Base-by-base conservation (phyloP, 1,284 basidiomycete species). In the Leucoagaricus sp. region DNA sequence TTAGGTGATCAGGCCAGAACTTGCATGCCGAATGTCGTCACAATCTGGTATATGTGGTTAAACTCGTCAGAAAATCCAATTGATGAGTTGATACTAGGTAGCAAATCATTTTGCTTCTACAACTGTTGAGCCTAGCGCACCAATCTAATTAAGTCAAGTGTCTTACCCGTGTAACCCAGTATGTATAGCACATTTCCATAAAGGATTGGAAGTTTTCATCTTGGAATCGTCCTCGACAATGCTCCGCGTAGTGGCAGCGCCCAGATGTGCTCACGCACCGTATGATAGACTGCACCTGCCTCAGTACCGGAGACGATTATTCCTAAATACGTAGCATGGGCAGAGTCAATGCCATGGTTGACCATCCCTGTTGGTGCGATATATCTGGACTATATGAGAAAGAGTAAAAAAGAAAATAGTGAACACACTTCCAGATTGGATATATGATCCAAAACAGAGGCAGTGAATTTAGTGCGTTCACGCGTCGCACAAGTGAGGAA, bases 211-310 rank as follows among this genome's bases (percentile, higher is more conserved):
- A 0, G 68, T 65, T 65, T 80, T 80, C 12, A 80, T 66, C 63
- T 81, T 80, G 15, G 70, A 71, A 58, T 88, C 75, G 60, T 88
- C 83, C 0, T 74, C 65, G 8, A 73, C 70, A 23, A 88, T 71
- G 53, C 79, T 69, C 50, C 86, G 75, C 31, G 78, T 76, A 4
- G 83, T 79, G 1, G 80, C 79, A 89, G 71, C n/a, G 84, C 80
- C 84, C 85, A 88, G 26, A 86, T 86, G 59, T 85, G 83, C 63
- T 86, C 84, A n/a, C n/a, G n/a, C n/a, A n/a, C n/a, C n/a, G n/a
- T n/a, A n/a, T n/a, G n/a, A n/a, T n/a, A 23, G 38, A 8, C n/a
- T 2, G 15, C 38, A 21, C 28, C 33, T 3, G 19, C 8, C 0
- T 69, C 72, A 0, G 86, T 87, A 3, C 82, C 86, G 25, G 78